Base-by-base conservation (phyloP, 306 rosid genomes). In the Purshia tridentata region DNA sequence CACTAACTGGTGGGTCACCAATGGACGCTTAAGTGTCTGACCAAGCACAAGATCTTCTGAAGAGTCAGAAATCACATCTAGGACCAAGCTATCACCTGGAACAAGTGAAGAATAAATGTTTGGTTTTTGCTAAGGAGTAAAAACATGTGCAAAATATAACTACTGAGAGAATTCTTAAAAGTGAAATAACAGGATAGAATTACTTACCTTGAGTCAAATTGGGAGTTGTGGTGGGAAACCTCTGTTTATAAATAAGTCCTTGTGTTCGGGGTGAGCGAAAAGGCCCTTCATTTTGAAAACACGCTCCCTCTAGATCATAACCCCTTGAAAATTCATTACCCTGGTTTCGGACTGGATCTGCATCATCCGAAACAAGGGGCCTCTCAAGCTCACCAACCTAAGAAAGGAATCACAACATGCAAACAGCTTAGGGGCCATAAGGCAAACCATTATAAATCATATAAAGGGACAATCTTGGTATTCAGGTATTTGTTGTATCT, bases 281-380 rank as follows among this genome's bases (percentile, higher is more conserved):
- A 81, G 71, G 88, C 66, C 76, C 84, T 68, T 93, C 97, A 81
- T 41, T 84, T 20, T 79, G 90, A 49, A 77, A 72, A 74, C 85
- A 70, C 0, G 95, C 96, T 74, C 97, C 99, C 84, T 91, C 98
- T 56, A 88, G 91, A 87, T 95, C 92, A 59, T 87, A 88, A 78
- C 86, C 97, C 56, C 89, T 81, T 20, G 81, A 89, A 70, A 87
- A 76, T 81, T 88, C 97, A 77, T 74, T 64, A 49, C 16, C 65
- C 71, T 50, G 86, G 81, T 75, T 74, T 52, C 46, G 77, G 51
- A 74, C 73, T 7, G 9, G 76, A 79, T 78, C 77, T 7, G 18
- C 76, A 66, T 65, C 87, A 67, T 87, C 89, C 16, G 72, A 75
- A 49, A 91, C 91, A 66, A 95, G 92, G 56, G 98, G 98, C 72